Evolutionary conservation across 768 basidiomycete species (phyloP), one percentile per base, ranked within the genome.

Genomic region (Pholiota conissans): DNA sequence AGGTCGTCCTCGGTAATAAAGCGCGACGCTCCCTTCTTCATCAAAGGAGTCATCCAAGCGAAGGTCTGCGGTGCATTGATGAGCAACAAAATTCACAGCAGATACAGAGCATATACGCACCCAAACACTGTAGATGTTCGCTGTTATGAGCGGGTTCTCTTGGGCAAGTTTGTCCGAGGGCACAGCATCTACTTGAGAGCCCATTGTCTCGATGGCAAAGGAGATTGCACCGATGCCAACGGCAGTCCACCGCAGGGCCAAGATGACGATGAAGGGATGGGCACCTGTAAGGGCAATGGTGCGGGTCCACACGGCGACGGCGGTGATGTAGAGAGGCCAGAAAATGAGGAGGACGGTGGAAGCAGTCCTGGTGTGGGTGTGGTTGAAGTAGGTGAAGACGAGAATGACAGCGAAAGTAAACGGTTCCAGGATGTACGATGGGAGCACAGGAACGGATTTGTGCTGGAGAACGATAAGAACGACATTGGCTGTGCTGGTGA

Each of bases 1-100:
- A 98, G 80, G 66, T 98, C 96, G 27, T 88, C 81, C 68, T 96
- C 93, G 0, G 89, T 89, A 56, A 98, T 86, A 67, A 82, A 85
- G 52, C 82, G 73, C 5, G 73, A 69, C 0, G 81, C 79, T 28
- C 90, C 90, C 65, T 86, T 87, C 63, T 75, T 79, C 84, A 95
- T 82, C 16, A 94, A 80, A 0, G 82, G 81, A 1, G 91, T 92
- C 77, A 98, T 82, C 94, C 94, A 98, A 0, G 77, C 73, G 67
- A 98, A 98, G 0, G 85, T 87, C 82, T 83, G 29, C 9, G 52
- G 1, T 10, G 2, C 5, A 24, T 8, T 2, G 42, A 22, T 51
- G 42, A n/a, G n/a, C n/a, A n/a, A n/a, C n/a, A n/a, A n/a, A n/a
- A n/a, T n/a, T n/a, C n/a, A n/a, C n/a, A 37, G n/a, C 51, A n/a